Evolutionary conservation across 192 early-diverging fungal species (phyloP), one percentile per base, ranked within the genome.

Genomic region (Coemansia sp.): DNA sequence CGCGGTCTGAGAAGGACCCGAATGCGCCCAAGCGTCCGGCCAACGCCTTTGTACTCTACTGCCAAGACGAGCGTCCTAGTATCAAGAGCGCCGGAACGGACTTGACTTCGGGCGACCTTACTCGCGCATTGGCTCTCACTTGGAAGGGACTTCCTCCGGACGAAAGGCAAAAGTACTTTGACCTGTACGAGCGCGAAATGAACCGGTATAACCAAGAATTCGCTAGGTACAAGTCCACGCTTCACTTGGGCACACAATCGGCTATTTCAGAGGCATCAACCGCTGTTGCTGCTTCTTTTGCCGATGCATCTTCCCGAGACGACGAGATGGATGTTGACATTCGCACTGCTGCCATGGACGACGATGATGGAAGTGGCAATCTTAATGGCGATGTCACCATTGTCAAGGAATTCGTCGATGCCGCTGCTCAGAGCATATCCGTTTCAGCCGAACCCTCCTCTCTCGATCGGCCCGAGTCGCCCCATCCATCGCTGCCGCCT

Each of bases 31-130:
- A 74, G 59, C 76, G 80, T 11, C 84, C 84, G 13, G 79, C 80
- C 8, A 86, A 86, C 39, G 84, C 84, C 0, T 86, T 82, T 67
- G 80, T 86, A 19, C 63, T 81, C 21, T 86, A 77, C 64, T 82
- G 84, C 53, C 79, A 86, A 70, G 72, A 69, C 38, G 79, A 79
- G 70, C 74, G 80, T 16, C 75, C 80, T 13, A 72, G 68, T 33
- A 74, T 82, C 53, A 82, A 82, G 59, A 78, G 71, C 46, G 66
- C 66, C 0, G 64, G 74, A 49, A 74, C 67, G 1, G 76, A 76
- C 55, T 63, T 80, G 35, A 82, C 47, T 38, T 78, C 69, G 14
- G 67, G 74, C 35, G 84, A 86, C 42, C 69, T 86, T 53, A 86
- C 84, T 13, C 58, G 68, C 68, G 69, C 68, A n/a, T 77, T 86